These are phyloP conservation scores for Leucosporidium yakuticum DNA, from an alignment of 768 basidiomycete species.

Conservation along the genomic window DNA sequence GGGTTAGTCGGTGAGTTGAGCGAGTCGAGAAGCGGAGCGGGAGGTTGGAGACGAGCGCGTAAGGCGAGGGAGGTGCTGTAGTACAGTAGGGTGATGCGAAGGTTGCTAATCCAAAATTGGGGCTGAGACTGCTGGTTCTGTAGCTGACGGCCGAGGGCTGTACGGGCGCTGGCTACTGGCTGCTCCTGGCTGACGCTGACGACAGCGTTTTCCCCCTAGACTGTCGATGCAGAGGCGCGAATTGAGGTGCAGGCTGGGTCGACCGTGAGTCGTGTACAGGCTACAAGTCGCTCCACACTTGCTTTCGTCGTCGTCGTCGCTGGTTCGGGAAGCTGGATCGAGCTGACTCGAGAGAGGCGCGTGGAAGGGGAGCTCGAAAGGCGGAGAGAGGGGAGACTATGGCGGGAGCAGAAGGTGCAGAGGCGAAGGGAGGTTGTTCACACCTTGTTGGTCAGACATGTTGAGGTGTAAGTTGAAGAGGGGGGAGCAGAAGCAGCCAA, in stretches of 20 bases:
- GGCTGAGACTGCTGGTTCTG: neutral
- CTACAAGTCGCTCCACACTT: neutral
- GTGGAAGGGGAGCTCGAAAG: neutral
- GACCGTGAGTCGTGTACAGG: slow-evolving; percentile 4
- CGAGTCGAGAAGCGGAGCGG: neutral
- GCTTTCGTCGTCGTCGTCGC: neutral
- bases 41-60: neutral
- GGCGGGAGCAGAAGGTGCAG: neutral
- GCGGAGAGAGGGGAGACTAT: neutral
- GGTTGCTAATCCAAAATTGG: neutral
- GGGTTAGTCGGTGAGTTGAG: slow-evolving; percentile 1
- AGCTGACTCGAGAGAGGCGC: neutral
- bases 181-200: neutral
- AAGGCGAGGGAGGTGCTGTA: neutral
- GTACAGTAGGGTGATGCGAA: neutral
- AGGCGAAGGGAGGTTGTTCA: neutral
- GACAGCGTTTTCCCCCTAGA: neutral
- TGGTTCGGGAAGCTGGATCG: neutral
- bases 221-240: neutral
- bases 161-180: neutral
- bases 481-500: neutral
- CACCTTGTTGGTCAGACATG: slow-evolving; percentile 5
- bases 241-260: neutral
- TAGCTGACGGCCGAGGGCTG: neutral
- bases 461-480: neutral